Evolutionary conservation across 495 filamentous ascomycete genomes (phyloP).

Genomic region (Pyrenopolyporus hunteri): DNA sequence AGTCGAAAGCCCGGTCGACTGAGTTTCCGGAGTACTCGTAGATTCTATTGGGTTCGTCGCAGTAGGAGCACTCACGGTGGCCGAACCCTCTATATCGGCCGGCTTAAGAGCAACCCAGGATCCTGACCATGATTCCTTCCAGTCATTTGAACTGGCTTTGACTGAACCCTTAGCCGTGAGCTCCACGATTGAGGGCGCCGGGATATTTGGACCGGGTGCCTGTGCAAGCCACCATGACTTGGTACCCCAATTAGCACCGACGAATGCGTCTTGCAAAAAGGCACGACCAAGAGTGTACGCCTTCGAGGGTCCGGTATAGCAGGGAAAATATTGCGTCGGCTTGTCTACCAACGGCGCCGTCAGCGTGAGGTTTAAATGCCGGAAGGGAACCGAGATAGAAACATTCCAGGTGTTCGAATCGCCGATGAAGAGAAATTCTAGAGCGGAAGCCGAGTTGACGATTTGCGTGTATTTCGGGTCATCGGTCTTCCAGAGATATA

Average conservation of each 20-base stretch:
- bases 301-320: slow-evolving; percentile 42
- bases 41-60: slow-evolving; percentile 10
- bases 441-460: slow-evolving; percentile 53
- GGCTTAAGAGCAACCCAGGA: slow-evolving; percentile 45
- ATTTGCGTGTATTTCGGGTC: slow-evolving; percentile 50
- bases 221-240: slow-evolving; percentile 57
- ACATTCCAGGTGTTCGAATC: slow-evolving; percentile 43
- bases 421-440: slow-evolving; percentile 56
- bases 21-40: not conserved
- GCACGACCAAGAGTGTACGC: slow-evolving; percentile 56
- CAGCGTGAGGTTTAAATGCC: slow-evolving; percentile 59
- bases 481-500: slow-evolving; percentile 60
- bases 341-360: slow-evolving; percentile 51
- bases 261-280: slow-evolving; percentile 64
- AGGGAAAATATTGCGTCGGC: slow-evolving; percentile 60
- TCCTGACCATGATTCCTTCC: slow-evolving; percentile 47
- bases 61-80: slow-evolving; percentile 16
- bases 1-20: slow-evolving; percentile 43
- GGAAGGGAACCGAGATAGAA: slow-evolving; percentile 61
- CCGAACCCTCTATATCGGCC: slow-evolving; percentile 13
- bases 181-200: slow-evolving; percentile 24
- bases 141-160: slow-evolving; percentile 40
- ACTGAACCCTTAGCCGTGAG: slow-evolving; percentile 31
- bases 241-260: slow-evolving; percentile 57
- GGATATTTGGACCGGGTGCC: slow-evolving; percentile 54